These are phyloP conservation scores for Wickerhamomyces mucosus DNA, from an alignment of 805 yeast genomes.

Conservation along the genomic window DNA sequence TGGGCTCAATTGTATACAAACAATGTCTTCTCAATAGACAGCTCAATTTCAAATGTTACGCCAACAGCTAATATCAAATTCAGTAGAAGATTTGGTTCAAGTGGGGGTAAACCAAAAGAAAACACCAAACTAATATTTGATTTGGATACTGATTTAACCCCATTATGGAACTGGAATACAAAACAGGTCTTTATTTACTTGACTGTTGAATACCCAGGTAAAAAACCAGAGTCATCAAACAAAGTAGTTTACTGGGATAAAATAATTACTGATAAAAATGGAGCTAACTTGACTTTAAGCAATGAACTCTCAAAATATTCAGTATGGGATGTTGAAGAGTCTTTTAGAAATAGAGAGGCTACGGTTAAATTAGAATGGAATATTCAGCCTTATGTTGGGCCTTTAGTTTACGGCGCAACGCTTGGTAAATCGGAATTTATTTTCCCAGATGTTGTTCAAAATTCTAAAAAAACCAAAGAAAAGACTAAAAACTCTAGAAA, in stretches of 20 bases:
- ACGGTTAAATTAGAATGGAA: slow-evolving; percentile 75
- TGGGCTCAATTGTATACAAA: slow-evolving; percentile 36
- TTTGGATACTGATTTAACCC: slow-evolving; percentile 61
- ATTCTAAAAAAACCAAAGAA: slow-evolving; percentile 5
- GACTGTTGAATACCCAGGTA: slow-evolving; percentile 66
- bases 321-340: slow-evolving; percentile 73
- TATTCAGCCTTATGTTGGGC: slow-evolving; percentile 86
- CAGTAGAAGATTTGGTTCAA: slow-evolving; percentile 61
- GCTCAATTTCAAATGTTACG: slow-evolving; percentile 27
- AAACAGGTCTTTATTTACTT: slow-evolving; percentile 90
- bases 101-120: slow-evolving; percentile 60
- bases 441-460: slow-evolving; percentile 11
- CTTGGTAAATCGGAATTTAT: slow-evolving; percentile 15
- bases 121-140: slow-evolving; percentile 67
- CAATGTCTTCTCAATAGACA: slow-evolving; percentile 34
- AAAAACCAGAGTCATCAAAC: slow-evolving; percentile 32
- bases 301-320: slow-evolving; percentile 64
- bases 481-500: slow-evolving; percentile 7
- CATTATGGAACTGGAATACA: slow-evolving; percentile 93
- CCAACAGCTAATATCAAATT: slow-evolving; percentile 35
- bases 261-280: slow-evolving; percentile 50
- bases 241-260: slow-evolving; percentile 88
- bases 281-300: slow-evolving; percentile 45
- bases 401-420: slow-evolving; percentile 59
- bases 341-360: slow-evolving; percentile 53